Evolutionary conservation across 2,329 filamentous ascomycete species (phyloP).

Genomic region (Fusarium austroafricanum): DNA sequence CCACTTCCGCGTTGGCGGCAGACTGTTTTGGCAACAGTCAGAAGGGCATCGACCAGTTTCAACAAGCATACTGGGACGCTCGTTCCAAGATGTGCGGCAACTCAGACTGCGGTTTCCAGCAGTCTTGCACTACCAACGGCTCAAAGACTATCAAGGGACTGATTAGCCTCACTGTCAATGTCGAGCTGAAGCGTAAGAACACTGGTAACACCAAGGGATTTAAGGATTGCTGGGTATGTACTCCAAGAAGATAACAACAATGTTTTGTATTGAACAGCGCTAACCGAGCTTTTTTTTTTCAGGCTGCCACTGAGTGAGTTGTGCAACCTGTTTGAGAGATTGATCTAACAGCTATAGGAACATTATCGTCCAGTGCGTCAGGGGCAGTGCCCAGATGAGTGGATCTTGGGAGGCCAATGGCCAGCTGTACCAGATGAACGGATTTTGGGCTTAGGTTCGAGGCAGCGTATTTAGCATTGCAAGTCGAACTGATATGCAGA

Average conservation of each 20-base stretch:
- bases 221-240: slow-evolving; percentile 13
- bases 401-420: not conserved
- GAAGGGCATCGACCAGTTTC: not conserved
- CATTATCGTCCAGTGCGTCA: not conserved
- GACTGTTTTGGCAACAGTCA: not conserved
- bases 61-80: slow-evolving; percentile 1
- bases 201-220: not conserved
- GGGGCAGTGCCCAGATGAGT: not conserved
- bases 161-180: not conserved
- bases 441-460: not conserved
- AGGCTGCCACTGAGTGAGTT: slow-evolving; percentile 9
- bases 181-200: not conserved
- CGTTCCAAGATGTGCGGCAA: slow-evolving; percentile 15
- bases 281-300: accelerated
- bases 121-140: not conserved
- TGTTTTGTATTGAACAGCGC: too few relatives aligned
- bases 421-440: not conserved
- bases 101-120: not conserved
- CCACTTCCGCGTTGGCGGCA: not conserved
- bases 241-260: accelerated
- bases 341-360: not conserved
- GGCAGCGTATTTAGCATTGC: too few relatives aligned
- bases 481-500: too few relatives aligned
- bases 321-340: accelerated
- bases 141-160: not conserved